Evolutionary conservation across 371 early-diverging fungal species (phyloP).

Genomic region (Mortierella sp.): DNA sequence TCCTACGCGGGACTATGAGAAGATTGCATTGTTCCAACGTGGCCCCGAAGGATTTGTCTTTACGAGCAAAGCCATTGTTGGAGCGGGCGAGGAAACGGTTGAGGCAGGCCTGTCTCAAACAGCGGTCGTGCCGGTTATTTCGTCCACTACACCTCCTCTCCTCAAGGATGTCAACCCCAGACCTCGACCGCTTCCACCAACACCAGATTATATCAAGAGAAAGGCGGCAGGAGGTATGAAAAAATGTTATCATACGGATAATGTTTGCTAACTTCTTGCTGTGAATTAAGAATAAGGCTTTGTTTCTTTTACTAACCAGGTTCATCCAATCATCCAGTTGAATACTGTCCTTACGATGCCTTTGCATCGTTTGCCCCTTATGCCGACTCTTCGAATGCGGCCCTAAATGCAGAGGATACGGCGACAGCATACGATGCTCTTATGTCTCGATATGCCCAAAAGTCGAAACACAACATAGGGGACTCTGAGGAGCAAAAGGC

Average conservation of each 20-base stretch:
- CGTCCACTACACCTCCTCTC: conserved; percentile 26
- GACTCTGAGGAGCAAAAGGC: conserved; percentile 26
- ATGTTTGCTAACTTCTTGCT: no score
- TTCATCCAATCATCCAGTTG: conserved; percentile 15
- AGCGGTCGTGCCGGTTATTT: conserved; percentile 27
- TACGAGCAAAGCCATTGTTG: conserved; percentile 27
- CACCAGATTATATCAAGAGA: conserved; percentile 25
- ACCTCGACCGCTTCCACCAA: conserved; percentile 13
- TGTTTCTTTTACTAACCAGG: no score
- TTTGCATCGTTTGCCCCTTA: conserved; percentile 51
- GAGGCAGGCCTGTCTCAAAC: conserved; percentile 34
- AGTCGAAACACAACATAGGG: conserved; percentile 1
- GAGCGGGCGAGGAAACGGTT: conserved; percentile 24
- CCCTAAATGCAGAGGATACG: conserved; percentile 46
- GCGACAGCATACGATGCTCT: conserved; percentile 33
- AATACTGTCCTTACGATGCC: conserved; percentile 32
- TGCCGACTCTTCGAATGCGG: conserved; percentile 39
- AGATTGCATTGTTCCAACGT: conserved; percentile 42
- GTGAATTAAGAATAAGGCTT: no score
- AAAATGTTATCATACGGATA: no score
- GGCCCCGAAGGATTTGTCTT: conserved; percentile 44
- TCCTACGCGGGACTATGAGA: conserved; percentile 39
- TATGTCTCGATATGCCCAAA: conserved; percentile 17
- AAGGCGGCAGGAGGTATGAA: conserved; percentile 32
- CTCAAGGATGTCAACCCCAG: conserved; percentile 42